Evolutionary conservation across 139 green algal genomes (phyloP).

Genomic region (Edaphochlamys debaryana): DNA sequence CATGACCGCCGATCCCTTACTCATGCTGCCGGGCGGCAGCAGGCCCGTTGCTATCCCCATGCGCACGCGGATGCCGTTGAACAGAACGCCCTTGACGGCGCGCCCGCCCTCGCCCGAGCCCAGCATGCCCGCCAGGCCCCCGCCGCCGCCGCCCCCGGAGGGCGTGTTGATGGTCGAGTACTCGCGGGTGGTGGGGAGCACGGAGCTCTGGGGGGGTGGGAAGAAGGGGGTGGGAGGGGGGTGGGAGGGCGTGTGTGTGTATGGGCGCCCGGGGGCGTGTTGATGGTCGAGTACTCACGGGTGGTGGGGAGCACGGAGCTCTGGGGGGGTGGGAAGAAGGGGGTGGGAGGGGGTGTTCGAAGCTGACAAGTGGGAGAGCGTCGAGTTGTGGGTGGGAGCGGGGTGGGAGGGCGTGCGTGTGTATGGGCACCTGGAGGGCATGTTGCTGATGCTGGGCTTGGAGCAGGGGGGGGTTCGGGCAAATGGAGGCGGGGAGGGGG

Average conservation of each 20-base stretch:
- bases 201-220: neutral
- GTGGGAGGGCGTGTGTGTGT: neutral
- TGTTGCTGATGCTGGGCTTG: no score
- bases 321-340: neutral
- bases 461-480: no score
- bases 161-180: neutral
- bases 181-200: neutral
- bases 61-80: constrained; percentile 59
- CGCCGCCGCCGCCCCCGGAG: neutral
- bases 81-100: constrained; percentile 1
- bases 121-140: neutral
- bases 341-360: neutral
- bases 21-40: constrained; percentile 36
- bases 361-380: no score
- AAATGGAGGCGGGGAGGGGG: no score
- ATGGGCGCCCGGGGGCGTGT: neutral
- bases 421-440: no score
- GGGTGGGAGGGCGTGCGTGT: neutral
- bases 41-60: constrained; percentile 61
- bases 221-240: neutral
- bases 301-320: neutral
- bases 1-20: constrained; percentile 40
- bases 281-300: neutral
- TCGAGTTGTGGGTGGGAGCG: no score
- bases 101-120: neutral